These are phyloP conservation scores for Graphium sp. DNA, from an alignment of 2,329 filamentous ascomycete species.

Conservation along the genomic window DNA sequence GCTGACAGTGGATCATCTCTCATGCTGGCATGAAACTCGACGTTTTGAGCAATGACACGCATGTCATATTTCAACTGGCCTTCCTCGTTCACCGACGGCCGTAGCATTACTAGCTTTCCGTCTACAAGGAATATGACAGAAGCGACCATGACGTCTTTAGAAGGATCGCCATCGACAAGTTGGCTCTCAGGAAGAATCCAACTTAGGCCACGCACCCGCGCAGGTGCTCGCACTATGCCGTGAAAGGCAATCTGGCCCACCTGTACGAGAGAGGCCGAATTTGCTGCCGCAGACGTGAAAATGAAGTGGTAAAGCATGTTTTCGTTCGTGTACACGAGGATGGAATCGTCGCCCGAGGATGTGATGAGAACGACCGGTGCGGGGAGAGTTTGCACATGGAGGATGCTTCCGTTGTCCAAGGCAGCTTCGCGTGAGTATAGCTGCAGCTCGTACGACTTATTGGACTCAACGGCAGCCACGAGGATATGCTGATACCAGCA, in stretches of 20 bases:
- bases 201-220: conserved; percentile 79
- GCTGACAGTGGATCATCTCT: conserved; percentile 52
- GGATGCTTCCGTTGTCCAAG: conserved; percentile 54
- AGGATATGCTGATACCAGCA: conserved; percentile 97
- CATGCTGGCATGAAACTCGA: conserved; percentile 89
- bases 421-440: conserved; percentile 77
- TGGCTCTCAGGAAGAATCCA: conserved; percentile 93
- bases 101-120: conserved; percentile 83
- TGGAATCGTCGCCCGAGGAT: conserved; percentile 79
- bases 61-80: conserved; percentile 94
- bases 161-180: conserved; percentile 77
- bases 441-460: conserved; percentile 69
- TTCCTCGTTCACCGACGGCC: conserved; percentile 67
- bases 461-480: conserved; percentile 81
- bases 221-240: conserved; percentile 86
- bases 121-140: conserved; percentile 95
- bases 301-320: conserved; percentile 93
- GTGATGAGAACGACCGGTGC: conserved; percentile 83
- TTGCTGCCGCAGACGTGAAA: conserved; percentile 56
- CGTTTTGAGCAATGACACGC: conserved; percentile 88
- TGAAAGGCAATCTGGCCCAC: conserved; percentile 98
- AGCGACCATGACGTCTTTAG: conserved; percentile 84
- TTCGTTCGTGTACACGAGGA: conserved; percentile 93
- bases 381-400: conserved; percentile 63
- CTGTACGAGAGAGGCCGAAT: conserved; percentile 60